Evolutionary conservation across 768 basidiomycete genomes (phyloP), one percentile per base, ranked within the genome.

Genomic region (Lactarius sp.): DNA sequence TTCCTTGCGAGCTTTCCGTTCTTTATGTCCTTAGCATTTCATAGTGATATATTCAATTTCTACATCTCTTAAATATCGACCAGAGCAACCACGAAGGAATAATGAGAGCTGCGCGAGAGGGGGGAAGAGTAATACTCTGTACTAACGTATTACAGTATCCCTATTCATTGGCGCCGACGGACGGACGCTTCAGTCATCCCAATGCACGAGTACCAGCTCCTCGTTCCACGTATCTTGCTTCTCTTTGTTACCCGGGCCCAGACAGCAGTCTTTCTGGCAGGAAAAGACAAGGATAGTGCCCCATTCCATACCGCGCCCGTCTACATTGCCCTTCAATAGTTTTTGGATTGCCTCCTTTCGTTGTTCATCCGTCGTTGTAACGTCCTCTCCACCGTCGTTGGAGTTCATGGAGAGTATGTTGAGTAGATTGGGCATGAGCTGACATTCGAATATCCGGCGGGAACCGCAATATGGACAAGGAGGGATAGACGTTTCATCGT

Each of bases 401-500:
- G 41, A 71, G 60, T 68, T 72, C 66, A 72, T 71, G 56, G 79
- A 77, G 14, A 97, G 77, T 14, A 92, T 75, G 56, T 90, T 90
- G 73, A 98, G 94, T 57, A 98, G 77, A 71, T 94, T 92, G 2
- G 96, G 96, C 85, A 95, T 96, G 58, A 98, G 79, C 73, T 98
- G 96, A 69, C 90, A 90, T 73, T 98, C 96, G 73, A 97, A 98
- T 22, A 87, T 81, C 16, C 93, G 82, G 50, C 76, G 77, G 3
- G 82, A 79, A 42, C 78, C 76, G 76, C 96, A 98, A 14, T 75
- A 70, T 2, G 85, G 78, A 72, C 96, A 98, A 0, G 74, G 64
- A 0, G 88, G 84, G 36, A 94, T 76, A 8, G 78, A 73, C 0
- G 78, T 69, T 4, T 84, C 75, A 51, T 79, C 74, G 74, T 87